Percentiles rank a stretch among this genome's conserved stretches.
Conservation (phyloP, 257 asterid species). For the Hygrophila difformis region DNA sequence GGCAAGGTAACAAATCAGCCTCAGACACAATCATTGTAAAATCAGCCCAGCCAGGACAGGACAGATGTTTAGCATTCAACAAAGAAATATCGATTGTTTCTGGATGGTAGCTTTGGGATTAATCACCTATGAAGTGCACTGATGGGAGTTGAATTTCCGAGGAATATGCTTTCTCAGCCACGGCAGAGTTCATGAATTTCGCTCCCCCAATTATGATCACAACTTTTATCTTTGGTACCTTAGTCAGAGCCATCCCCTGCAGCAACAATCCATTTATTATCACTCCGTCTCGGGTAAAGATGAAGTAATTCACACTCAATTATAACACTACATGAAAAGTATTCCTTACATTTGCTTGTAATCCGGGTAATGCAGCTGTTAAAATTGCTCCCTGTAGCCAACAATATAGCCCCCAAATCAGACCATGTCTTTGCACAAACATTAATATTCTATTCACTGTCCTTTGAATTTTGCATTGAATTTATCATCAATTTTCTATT, state of each 20-base stretch:
- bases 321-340: background rate
- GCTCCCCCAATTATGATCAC: constrained; percentile 83
- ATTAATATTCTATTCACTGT: background rate
- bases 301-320: too few species aligned
- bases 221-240: constrained; percentile 53
- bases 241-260: constrained; percentile 70
- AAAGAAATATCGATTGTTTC: background rate
- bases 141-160: constrained; percentile 51
- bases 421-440: background rate
- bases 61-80: too few species aligned
- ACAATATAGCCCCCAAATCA: background rate
- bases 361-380: constrained; percentile 75
- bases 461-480: background rate
- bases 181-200: constrained; percentile 34
- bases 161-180: constrained; percentile 61
- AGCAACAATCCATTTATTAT: constrained; percentile 1
- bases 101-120: background rate
- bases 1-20: too few species aligned
- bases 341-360: constrained; percentile 54
- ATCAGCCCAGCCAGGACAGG: too few species aligned
- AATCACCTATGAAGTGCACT: constrained; percentile 75
- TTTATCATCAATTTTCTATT: background rate
- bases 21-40: too few species aligned
- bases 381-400: constrained; percentile 75
- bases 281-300: too few species aligned